These are phyloP conservation scores for Solidago caesia DNA, from an alignment of 129 eudicot genomes.

Conservation along the genomic window DNA sequence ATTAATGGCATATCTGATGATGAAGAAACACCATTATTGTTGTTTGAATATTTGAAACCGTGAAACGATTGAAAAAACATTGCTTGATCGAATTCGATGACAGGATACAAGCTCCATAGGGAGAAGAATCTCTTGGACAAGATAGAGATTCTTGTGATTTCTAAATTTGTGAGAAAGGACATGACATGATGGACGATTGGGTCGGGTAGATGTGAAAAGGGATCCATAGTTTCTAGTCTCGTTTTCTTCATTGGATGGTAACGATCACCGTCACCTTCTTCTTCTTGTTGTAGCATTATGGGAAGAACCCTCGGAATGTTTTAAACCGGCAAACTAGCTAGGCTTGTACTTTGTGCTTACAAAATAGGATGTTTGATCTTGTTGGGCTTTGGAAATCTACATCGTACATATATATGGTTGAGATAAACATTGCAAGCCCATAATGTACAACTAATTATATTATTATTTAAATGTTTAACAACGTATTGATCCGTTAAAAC, in stretches of 20 bases:
- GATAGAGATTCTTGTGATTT: conserved; percentile 24
- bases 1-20: neutral
- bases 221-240: conserved; percentile 20
- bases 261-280: conserved; percentile 1
- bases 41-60: neutral
- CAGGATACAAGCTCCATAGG: conserved; percentile 31
- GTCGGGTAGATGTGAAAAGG: conserved; percentile 37
- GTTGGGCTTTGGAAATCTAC: conserved; percentile 18
- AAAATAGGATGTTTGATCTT: neutral
- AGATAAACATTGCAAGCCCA: too few species aligned
- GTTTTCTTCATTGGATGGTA: neutral
- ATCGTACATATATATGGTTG: neutral
- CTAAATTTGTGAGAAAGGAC: conserved; percentile 24
- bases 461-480: too few species aligned
- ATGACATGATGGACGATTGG: conserved; percentile 37
- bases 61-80: neutral
- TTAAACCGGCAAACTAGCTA: too few species aligned
- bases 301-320: neutral
- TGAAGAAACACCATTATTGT: too few species aligned
- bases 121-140: conserved; percentile 33
- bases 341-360: neutral
- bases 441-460: too few species aligned
- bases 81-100: conserved; percentile 22
- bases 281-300: conserved; percentile 21
- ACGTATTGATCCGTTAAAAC: too few species aligned